phyloP scores from a whole-genome alignment of 768 basidiomycete genomes.

The Amanita jacksonii region DNA sequence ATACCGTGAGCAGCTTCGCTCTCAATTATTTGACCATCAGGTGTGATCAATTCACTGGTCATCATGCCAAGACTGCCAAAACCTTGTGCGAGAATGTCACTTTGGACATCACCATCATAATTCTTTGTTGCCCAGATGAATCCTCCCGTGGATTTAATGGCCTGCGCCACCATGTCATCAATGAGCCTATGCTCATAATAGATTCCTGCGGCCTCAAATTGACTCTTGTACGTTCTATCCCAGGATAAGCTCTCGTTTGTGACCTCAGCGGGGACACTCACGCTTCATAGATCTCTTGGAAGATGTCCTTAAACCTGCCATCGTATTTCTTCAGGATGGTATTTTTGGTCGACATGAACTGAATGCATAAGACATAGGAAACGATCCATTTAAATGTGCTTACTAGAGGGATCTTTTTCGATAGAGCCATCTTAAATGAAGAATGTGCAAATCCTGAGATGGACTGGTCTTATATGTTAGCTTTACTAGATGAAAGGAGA shows the following conservation, averaged over 20 bases:
- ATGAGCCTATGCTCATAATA: slow-evolving; percentile 97
- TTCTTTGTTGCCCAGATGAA: slow-evolving; percentile 74
- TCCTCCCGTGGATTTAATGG: slow-evolving; percentile 91
- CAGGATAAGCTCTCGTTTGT: neutral
- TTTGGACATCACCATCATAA: slow-evolving; percentile 83
- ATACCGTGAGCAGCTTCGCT: slow-evolving; percentile 91
- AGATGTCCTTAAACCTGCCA: slow-evolving; percentile 98
- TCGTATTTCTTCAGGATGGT: slow-evolving; percentile 97
- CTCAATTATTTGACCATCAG: slow-evolving; percentile 88
- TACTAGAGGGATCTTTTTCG: slow-evolving; percentile 70
- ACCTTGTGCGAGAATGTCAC: slow-evolving; percentile 94
- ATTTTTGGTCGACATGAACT: slow-evolving; percentile 99
- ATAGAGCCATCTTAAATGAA: slow-evolving; percentile 92
- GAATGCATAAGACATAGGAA: neutral
- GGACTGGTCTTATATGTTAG: slow-evolving; percentile 35
- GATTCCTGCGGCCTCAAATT: slow-evolving; percentile 61
- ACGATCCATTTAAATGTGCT: neutral
- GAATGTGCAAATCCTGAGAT: slow-evolving; percentile 95
- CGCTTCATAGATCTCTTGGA: slow-evolving; percentile 91
- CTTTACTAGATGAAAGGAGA: neutral
- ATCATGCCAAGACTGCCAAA: slow-evolving; percentile 98
- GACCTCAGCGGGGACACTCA: slow-evolving; percentile 19
- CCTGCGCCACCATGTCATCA: slow-evolving; percentile 98
- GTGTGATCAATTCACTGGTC: slow-evolving; percentile 92
- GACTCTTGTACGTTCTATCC: slow-evolving; percentile 55